Evolutionary conservation across 176 grass and related monocot species (phyloP).

Genomic region (Musa schizocarpa): DNA sequence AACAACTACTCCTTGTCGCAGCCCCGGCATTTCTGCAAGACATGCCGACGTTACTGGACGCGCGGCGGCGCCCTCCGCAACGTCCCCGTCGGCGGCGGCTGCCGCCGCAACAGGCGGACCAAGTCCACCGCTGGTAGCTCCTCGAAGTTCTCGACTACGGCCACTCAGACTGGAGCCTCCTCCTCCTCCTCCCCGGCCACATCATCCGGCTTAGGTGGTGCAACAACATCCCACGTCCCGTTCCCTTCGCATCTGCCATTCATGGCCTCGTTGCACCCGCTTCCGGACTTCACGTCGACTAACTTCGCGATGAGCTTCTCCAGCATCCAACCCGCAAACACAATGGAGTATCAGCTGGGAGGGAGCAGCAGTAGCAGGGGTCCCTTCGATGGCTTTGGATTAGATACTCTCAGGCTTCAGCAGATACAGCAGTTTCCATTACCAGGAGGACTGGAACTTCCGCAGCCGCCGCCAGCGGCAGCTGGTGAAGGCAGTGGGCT

Average conservation of each 20-base stretch:
- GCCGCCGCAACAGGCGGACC: slow-evolving; percentile 21
- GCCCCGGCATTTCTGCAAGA: slow-evolving; percentile 23
- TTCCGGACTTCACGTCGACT: background rate
- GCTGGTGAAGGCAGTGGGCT: background rate
- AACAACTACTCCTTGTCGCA: slow-evolving; percentile 25
- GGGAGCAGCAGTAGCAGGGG: background rate
- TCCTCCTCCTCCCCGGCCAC: slow-evolving; percentile 3
- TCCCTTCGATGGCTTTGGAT: background rate
- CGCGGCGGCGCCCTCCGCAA: slow-evolving; percentile 18
- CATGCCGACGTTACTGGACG: slow-evolving; percentile 21
- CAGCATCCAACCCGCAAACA: background rate
- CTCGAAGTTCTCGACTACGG: background rate
- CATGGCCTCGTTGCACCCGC: slow-evolving; percentile 13
- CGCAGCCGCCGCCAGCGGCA: background rate
- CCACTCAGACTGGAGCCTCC: background rate
- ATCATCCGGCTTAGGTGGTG: background rate
- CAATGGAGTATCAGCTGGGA: background rate
- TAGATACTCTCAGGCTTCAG: slow-evolving; percentile 1
- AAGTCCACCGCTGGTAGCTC: background rate
- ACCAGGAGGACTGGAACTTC: background rate
- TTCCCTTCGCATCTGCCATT: background rate
- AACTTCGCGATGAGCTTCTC: background rate
- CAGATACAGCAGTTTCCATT: slow-evolving; percentile 18
- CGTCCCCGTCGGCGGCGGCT: slow-evolving; percentile 17
- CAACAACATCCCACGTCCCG: background rate